phyloP scores from a whole-genome alignment of 768 basidiomycete species.

The Suillus placidus region DNA sequence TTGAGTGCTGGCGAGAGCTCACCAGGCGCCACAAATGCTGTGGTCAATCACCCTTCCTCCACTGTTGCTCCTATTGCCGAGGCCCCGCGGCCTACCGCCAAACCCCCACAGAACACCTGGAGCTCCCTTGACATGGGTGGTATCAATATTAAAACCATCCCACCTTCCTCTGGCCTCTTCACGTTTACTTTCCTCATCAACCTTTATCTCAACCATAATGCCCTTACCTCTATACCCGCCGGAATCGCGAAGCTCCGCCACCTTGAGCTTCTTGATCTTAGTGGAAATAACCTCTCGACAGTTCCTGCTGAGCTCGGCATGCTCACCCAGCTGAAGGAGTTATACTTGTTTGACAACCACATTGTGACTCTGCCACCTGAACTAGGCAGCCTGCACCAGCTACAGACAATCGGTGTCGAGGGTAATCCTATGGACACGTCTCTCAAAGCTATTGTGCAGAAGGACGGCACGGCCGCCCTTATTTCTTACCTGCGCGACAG shows the following conservation, averaged over 20 bases:
- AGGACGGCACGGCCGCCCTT: slow-evolving; percentile 90
- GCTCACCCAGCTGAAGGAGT: slow-evolving; percentile 85
- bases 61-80: slow-evolving; percentile 74
- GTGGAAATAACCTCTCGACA: slow-evolving; percentile 77
- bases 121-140: slow-evolving; percentile 95
- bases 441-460: slow-evolving; percentile 82
- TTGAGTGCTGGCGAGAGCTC: slow-evolving; percentile 37
- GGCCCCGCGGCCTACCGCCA: slow-evolving; percentile 64
- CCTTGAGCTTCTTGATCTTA: slow-evolving; percentile 88
- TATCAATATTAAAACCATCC: slow-evolving; percentile 88
- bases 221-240: slow-evolving; percentile 74
- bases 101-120: slow-evolving; percentile 81
- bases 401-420: slow-evolving; percentile 92
- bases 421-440: slow-evolving; percentile 90
- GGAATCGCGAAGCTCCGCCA: slow-evolving; percentile 84
- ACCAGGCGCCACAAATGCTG: slow-evolving; percentile 35
- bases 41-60: slow-evolving; percentile 69
- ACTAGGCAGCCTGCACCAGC: slow-evolving; percentile 86
- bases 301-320: slow-evolving; percentile 90
- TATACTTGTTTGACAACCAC: slow-evolving; percentile 95
- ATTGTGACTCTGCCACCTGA: slow-evolving; percentile 84
- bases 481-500: slow-evolving; percentile 92
- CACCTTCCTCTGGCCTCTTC: slow-evolving; percentile 73
- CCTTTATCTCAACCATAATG: slow-evolving; percentile 97
- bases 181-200: slow-evolving; percentile 91